Evolutionary conservation across 2,329 filamentous ascomycete genomes (phyloP).

Genomic region (Teratosphaeria gauchensis): DNA sequence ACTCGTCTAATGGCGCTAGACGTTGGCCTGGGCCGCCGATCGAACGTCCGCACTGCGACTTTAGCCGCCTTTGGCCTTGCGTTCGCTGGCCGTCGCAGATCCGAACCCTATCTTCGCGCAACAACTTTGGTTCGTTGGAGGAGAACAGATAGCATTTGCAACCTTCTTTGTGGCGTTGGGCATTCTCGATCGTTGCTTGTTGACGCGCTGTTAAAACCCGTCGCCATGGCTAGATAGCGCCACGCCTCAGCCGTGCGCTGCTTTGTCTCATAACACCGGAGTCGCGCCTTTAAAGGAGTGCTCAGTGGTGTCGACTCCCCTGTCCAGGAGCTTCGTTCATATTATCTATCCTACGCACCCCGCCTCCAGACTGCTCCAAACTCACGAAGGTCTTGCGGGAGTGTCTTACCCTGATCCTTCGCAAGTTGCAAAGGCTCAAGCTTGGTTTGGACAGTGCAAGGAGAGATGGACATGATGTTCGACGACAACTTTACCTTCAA

Average conservation of each 20-base stretch:
- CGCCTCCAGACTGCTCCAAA: not conserved
- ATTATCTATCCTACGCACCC: not conserved
- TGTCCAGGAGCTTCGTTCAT: not conserved
- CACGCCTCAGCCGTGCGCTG: not conserved
- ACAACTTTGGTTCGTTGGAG: not conserved
- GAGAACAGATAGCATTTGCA: not conserved
- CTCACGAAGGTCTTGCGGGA: not conserved
- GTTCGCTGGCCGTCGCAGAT: not conserved
- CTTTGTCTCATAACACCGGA: not conserved
- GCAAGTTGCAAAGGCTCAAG: not conserved
- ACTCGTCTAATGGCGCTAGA: not conserved
- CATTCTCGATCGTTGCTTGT: not conserved
- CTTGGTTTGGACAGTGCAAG: not conserved
- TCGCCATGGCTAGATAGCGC: not conserved
- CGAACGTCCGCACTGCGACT: not conserved
- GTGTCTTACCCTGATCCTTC: not conserved
- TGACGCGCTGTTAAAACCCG: not conserved
- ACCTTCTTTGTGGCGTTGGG: not conserved
- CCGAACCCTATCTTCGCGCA: not conserved
- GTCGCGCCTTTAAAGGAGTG: not conserved
- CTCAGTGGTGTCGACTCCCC: not conserved
- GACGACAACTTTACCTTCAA: conserved; percentile 24
- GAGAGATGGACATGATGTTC: conserved; percentile 14
- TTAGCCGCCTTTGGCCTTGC: not conserved
- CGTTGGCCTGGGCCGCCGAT: not conserved